phyloP scores from a whole-genome alignment of 2,329 filamentous ascomycete species.

The Xylaria polymorpha region DNA sequence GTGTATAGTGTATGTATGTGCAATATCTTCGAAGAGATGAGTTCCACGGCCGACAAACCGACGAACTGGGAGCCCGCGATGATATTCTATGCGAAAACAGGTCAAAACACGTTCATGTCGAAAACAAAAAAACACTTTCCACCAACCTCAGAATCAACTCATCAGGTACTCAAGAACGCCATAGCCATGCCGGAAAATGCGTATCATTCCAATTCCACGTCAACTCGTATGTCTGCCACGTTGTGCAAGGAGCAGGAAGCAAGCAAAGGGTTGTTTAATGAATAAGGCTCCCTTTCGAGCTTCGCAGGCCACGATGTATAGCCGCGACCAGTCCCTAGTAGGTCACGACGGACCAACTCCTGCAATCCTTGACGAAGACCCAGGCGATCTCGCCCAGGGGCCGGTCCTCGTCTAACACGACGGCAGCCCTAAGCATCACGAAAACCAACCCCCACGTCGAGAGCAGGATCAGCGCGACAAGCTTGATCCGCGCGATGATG shows the following conservation, averaged over 20 bases:
- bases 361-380: not conserved
- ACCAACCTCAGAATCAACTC: not conserved
- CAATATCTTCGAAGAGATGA: not conserved
- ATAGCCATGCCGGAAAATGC: not conserved
- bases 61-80: not conserved
- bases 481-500: not conserved
- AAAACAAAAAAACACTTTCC: not conserved
- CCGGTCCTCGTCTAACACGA: not conserved
- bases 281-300: not conserved
- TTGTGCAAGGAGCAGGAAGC: not conserved
- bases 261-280: not conserved
- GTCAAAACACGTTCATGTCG: not conserved
- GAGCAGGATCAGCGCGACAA: not conserved
- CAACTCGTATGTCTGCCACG: not conserved
- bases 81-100: not conserved
- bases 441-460: not conserved
- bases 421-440: not conserved
- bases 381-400: not conserved
- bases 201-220: not conserved
- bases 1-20: conserved; percentile 7
- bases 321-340: not conserved
- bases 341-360: not conserved
- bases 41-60: not conserved
- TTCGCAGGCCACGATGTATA: not conserved
- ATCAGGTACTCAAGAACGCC: not conserved